A percentile compares a stretch with the other conserved stretches of the same genome.
Conservation (phyloP, 2,329 filamentous ascomycete species). For the Trichoderma harzianum region DNA sequence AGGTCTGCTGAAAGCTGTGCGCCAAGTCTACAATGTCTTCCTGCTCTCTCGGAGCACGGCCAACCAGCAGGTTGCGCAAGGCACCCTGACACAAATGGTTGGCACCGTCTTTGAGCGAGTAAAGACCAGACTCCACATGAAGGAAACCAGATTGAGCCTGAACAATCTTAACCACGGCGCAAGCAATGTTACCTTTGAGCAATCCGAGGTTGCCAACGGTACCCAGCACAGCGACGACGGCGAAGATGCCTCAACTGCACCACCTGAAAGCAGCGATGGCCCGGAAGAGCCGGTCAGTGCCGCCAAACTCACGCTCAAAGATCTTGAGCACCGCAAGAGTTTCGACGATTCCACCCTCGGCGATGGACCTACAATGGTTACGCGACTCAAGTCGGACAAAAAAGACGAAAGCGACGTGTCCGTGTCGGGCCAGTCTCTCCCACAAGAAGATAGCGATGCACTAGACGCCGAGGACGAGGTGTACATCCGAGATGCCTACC, state of each 20-base stretch:
- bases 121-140: slow-evolving; percentile 79
- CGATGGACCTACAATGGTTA: slow-evolving; percentile 65
- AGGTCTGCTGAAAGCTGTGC: slow-evolving; percentile 90
- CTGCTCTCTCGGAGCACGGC: slow-evolving; percentile 87
- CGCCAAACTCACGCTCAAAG: slow-evolving; percentile 62
- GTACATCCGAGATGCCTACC: slow-evolving; percentile 93
- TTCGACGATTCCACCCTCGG: slow-evolving; percentile 66
- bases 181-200: slow-evolving; percentile 52
- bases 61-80: slow-evolving; percentile 96
- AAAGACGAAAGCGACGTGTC: slow-evolving; percentile 40
- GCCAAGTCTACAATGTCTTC: slow-evolving; percentile 99
- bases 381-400: slow-evolving; percentile 53
- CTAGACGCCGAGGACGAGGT: slow-evolving; percentile 83
- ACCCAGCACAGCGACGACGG: slow-evolving; percentile 36
- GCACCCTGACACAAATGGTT: slow-evolving; percentile 96
- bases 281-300: slow-evolving; percentile 34
- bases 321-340: slow-evolving; percentile 64
- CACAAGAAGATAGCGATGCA: slow-evolving; percentile 56
- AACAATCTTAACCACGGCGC: slow-evolving; percentile 50
- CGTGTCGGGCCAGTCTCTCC: slow-evolving; percentile 51
- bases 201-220: slow-evolving; percentile 39
- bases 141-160: slow-evolving; percentile 69
- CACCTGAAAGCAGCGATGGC: slow-evolving; percentile 29
- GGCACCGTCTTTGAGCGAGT: slow-evolving; percentile 97
- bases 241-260: slow-evolving; percentile 34